Conservation (phyloP, 768 basidiomycete species). For the Aureoboletus auriporus region DNA sequence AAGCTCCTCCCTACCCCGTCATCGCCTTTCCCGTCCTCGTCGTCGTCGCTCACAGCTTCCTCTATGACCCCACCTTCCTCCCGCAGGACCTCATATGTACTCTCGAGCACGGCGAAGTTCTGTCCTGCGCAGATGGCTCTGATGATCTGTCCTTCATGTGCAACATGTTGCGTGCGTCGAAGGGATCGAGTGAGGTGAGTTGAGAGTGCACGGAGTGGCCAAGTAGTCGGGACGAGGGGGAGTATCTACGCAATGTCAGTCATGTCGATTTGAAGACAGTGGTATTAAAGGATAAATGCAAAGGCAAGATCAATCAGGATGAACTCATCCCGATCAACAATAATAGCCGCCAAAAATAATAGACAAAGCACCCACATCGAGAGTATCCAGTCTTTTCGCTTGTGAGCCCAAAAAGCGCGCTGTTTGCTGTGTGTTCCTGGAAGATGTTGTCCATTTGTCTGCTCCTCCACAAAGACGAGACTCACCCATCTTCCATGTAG, state of each 20-base stretch:
- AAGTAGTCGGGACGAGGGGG: constrained; percentile 62
- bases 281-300: background rate
- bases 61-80: constrained; percentile 68
- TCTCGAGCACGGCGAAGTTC: constrained; percentile 70
- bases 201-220: constrained; percentile 70
- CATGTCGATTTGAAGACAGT: background rate
- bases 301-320: background rate
- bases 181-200: constrained; percentile 79
- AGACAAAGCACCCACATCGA: constrained; percentile 53
- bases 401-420: constrained; percentile 75
- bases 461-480: constrained; percentile 6
- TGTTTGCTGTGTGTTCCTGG: constrained; percentile 55
- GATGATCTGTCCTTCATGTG: constrained; percentile 69
- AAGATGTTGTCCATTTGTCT: background rate
- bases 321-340: background rate
- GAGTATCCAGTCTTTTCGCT: constrained; percentile 68
- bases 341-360: background rate
- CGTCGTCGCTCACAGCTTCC: constrained; percentile 50
- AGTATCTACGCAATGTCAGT: constrained; percentile 45
- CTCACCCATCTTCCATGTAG: constrained; percentile 76
- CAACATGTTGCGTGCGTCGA: constrained; percentile 65
- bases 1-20: constrained; percentile 21
- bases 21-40: constrained; percentile 19
- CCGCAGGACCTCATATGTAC: constrained; percentile 51
- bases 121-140: constrained; percentile 77